A percentile compares a stretch with the other conserved stretches of the same genome.
Evolutionary conservation across 257 asterid genomes (phyloP).

Genomic region (Solanum rostratum): DNA sequence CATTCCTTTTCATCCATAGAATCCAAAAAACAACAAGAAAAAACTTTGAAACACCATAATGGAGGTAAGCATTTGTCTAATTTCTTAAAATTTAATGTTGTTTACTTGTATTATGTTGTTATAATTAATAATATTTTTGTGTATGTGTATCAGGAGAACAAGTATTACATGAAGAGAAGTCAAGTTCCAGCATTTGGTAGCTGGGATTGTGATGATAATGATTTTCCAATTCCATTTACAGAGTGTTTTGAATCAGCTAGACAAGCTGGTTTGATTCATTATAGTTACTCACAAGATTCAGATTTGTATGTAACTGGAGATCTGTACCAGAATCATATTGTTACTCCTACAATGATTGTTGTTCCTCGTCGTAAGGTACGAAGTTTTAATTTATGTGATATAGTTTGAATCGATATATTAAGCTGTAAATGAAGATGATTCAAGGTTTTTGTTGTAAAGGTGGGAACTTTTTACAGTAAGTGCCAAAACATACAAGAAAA

Average conservation of each 20-base stretch:
- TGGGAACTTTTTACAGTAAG: too few relatives aligned
- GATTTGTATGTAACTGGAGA: slow-evolving; percentile 14
- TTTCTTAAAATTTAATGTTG: too few relatives aligned
- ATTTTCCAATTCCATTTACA: not conserved
- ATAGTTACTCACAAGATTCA: slow-evolving; percentile 3
- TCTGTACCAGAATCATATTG: slow-evolving; percentile 8
- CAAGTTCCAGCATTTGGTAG: slow-evolving; percentile 82
- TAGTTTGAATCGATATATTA: not conserved
- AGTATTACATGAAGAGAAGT: slow-evolving; percentile 7
- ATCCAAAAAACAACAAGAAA: not conserved
- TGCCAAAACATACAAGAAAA: too few relatives aligned
- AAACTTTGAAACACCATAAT: not conserved
- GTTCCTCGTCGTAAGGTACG: slow-evolving; percentile 7
- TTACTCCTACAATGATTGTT: slow-evolving; percentile 12
- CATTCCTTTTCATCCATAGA: not conserved
- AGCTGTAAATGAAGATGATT: not conserved
- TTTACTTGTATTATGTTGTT: not conserved
- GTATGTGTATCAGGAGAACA: slow-evolving; percentile 3
- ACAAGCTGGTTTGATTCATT: not conserved
- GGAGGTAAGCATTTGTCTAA: not conserved
- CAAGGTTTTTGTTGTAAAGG: not conserved
- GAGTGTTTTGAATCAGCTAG: slow-evolving; percentile 11
- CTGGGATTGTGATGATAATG: slow-evolving; percentile 12
- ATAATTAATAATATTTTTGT: not conserved
- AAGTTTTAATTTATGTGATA: not conserved